Base-by-base conservation (phyloP, 768 basidiomycete species). In the Porpolomopsis calyptriformis region DNA sequence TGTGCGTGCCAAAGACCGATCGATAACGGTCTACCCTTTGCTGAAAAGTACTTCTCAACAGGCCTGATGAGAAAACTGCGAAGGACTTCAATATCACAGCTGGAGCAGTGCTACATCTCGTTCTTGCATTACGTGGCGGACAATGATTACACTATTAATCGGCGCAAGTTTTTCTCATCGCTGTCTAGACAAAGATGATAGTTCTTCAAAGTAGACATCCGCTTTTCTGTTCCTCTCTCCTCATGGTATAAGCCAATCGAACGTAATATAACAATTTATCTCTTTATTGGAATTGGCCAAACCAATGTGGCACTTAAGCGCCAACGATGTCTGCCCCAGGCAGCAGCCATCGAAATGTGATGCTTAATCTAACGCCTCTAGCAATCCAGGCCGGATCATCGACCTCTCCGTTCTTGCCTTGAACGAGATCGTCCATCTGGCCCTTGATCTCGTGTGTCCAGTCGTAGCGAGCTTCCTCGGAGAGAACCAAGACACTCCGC, bases 51-150 rank as follows among this genome's bases (percentile, higher is more conserved):
- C 43, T n/a, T 20, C 36, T 44, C 16, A 19, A 16, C 53, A 96
- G 91, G 85, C 71, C 72, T 25, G 94, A 98, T 62, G 94, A 96
- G 16, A 94, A 94, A 77, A 80, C 78, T 7, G 87, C 86, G 4
- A 76, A 74, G 52, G 88, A 92, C 9, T 81, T 81, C 63, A 87
- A 85, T 60, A 83, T 98, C 61, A 60, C 67, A 19, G 82, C 89
- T 2, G 93, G 94, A 46, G 75, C 86, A 20, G 85, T 89, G 22
- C 79, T 98, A 54, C 94, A 98, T 69, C 72, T 98, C 41, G 94
- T 98, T 46, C 80, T 98, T 39, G 91, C 94, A 5, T 78, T 98
- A 35, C 89, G 94, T 64, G 94, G 94, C 36, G 94, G 94, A 14
- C 67, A 65, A 64, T 80, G 67, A 73, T 22, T 39, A n/a, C n/a